Evolutionary conservation across 2,329 filamentous ascomycete species (phyloP).

Genomic region (Cladophialophora carrionii): DNA sequence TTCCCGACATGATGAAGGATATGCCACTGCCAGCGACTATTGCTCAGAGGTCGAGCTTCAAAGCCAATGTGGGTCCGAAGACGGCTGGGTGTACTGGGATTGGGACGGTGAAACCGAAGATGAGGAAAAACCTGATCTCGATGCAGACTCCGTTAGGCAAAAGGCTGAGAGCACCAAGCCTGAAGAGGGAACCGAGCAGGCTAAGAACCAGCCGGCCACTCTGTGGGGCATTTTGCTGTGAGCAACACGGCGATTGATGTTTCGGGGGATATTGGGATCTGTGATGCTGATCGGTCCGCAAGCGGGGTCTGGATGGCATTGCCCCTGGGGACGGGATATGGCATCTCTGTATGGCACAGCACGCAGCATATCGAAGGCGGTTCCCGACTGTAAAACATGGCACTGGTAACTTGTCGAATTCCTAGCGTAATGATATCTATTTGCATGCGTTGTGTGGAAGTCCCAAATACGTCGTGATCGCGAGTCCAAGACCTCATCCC

Average conservation of each 20-base stretch:
- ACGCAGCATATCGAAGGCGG: not conserved
- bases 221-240: not conserved
- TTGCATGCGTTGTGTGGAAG: not conserved
- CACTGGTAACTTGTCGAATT: not conserved
- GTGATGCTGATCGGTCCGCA: not conserved
- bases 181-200: not conserved
- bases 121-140: not conserved
- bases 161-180: too few relatives aligned
- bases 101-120: conserved; percentile 19
- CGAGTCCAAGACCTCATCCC: not conserved
- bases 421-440: not conserved
- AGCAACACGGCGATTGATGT: not conserved
- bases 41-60: conserved; percentile 12
- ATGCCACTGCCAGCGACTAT: conserved; percentile 7
- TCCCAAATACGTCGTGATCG: not conserved
- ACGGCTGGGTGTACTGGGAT: conserved; percentile 23
- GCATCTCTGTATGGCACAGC: not conserved
- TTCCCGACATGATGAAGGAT: conserved; percentile 13
- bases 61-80: conserved; percentile 8
- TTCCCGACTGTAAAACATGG: not conserved
- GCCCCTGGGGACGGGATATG: not conserved
- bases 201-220: not conserved
- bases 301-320: not conserved
- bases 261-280: too few relatives aligned
- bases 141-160: not conserved